phyloP scores from a whole-genome alignment of 768 basidiomycete genomes.

The Tephrocybe sp. region DNA sequence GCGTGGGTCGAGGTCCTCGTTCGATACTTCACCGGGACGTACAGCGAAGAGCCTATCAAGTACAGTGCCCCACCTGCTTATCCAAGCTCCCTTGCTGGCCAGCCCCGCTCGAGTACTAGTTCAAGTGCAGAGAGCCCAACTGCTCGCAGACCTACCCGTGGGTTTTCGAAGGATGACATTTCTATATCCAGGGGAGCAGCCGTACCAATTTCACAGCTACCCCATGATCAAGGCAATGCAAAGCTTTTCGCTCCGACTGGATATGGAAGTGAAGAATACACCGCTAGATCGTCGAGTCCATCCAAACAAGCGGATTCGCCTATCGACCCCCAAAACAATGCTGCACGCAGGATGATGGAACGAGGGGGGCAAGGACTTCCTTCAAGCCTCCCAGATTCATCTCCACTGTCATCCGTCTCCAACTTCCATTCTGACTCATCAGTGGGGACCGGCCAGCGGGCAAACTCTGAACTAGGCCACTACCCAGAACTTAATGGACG shows the following conservation, averaged over 20 bases:
- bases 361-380: slow-evolving; percentile 43
- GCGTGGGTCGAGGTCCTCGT: slow-evolving; percentile 94
- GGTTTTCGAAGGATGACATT: slow-evolving; percentile 59
- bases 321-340: slow-evolving; percentile 36
- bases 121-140: slow-evolving; percentile 36
- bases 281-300: slow-evolving; percentile 51
- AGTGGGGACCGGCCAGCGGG: slow-evolving; percentile 44
- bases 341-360: slow-evolving; percentile 40
- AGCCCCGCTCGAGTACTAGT: slow-evolving; percentile 55
- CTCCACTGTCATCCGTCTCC: slow-evolving; percentile 61
- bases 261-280: slow-evolving; percentile 31
- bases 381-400: slow-evolving; percentile 51
- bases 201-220: slow-evolving; percentile 55
- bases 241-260: slow-evolving; percentile 56
- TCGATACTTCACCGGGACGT: slow-evolving; percentile 78
- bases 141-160: slow-evolving; percentile 38
- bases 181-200: slow-evolving; percentile 44
- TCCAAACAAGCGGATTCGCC: slow-evolving; percentile 52
- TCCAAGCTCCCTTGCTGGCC: slow-evolving; percentile 27
- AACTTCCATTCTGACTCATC: slow-evolving; percentile 33
- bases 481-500: slow-evolving; percentile 59
- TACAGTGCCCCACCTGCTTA: slow-evolving; percentile 30
- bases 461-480: slow-evolving; percentile 81
- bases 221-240: slow-evolving; percentile 51
- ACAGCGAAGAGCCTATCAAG: slow-evolving; percentile 64